phyloP scores from a whole-genome alignment of 1,139 yeast genomes.

The Lodderomyces parapsilosis region DNA sequence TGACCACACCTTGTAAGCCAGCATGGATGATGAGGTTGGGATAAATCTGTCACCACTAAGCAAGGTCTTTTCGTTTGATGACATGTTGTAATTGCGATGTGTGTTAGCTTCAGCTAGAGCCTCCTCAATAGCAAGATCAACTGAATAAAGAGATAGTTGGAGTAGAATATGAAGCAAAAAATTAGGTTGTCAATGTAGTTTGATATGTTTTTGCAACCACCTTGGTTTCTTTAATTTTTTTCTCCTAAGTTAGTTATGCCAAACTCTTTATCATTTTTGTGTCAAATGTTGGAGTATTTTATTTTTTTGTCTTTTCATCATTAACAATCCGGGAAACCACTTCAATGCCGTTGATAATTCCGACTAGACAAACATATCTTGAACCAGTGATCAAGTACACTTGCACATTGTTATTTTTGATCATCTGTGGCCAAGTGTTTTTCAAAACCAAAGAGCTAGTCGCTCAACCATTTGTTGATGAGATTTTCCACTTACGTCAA shows the following conservation, averaged over 20 bases:
- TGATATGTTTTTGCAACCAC: slow-evolving; percentile 9
- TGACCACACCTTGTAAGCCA: slow-evolving; percentile 16
- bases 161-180: background rate
- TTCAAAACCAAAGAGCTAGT: slow-evolving; percentile 24
- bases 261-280: background rate
- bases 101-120: too few relatives aligned
- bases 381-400: slow-evolving; percentile 6
- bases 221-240: too few relatives aligned
- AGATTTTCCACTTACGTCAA: slow-evolving; percentile 81
- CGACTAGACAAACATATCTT: slow-evolving; percentile 5
- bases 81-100: too few relatives aligned
- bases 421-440: slow-evolving; percentile 17
- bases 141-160: background rate
- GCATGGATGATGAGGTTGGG: slow-evolving; percentile 21
- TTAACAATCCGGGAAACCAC: background rate
- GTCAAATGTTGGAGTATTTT: background rate
- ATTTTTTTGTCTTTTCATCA: background rate
- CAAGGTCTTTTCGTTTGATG: background rate
- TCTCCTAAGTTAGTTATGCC: background rate
- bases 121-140: background rate
- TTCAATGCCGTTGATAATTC: slow-evolving; percentile 15
- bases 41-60: slow-evolving; percentile 20
- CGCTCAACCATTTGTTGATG: slow-evolving; percentile 62
- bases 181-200: background rate
- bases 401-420: slow-evolving; percentile 15